Percentiles rank a stretch among this genome's conserved stretches.
Conservation (phyloP, 164 flowering plant species). For the Echeveria elegans region DNA sequence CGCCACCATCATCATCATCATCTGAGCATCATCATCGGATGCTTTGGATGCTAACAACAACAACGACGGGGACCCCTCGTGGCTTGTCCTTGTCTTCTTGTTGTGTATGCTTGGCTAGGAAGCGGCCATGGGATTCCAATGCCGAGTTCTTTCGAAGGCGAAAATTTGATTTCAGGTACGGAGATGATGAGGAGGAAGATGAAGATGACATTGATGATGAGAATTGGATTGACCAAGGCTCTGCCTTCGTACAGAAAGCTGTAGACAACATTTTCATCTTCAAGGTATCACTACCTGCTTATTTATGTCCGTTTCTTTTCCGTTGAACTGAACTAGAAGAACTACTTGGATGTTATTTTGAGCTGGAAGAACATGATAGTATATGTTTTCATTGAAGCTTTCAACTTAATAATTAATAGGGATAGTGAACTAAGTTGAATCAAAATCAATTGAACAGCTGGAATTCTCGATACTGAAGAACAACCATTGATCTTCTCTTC, state of each 20-base stretch:
- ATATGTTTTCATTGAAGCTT: too few species aligned
- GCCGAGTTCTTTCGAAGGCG: slow-evolving; percentile 21
- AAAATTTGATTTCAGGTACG: slow-evolving; percentile 11
- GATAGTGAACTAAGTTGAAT: too few species aligned
- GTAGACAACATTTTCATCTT: slow-evolving; percentile 43
- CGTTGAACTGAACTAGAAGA: background rate
- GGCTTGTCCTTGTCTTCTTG: background rate
- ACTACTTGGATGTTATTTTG: too few species aligned
- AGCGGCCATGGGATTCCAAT: slow-evolving; percentile 32
- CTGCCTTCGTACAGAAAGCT: slow-evolving; percentile 25
- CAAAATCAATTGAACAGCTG: too few species aligned
- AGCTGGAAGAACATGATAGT: too few species aligned
- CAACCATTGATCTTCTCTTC: too few species aligned
- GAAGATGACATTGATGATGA: slow-evolving; percentile 17
- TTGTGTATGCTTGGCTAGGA: slow-evolving; percentile 12
- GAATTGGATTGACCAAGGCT: slow-evolving; percentile 9
- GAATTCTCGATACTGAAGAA: too few species aligned
- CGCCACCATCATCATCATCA: background rate
- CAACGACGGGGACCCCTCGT: background rate
- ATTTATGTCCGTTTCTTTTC: background rate
- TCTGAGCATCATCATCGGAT: background rate
- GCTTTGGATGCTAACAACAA: too few species aligned
- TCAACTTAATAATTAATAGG: too few species aligned
- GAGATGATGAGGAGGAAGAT: slow-evolving; percentile 15
- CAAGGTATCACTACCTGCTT: slow-evolving; percentile 27